phyloP scores from a whole-genome alignment of 2,329 filamentous ascomycete genomes.

The Beauveria bassiana region DNA sequence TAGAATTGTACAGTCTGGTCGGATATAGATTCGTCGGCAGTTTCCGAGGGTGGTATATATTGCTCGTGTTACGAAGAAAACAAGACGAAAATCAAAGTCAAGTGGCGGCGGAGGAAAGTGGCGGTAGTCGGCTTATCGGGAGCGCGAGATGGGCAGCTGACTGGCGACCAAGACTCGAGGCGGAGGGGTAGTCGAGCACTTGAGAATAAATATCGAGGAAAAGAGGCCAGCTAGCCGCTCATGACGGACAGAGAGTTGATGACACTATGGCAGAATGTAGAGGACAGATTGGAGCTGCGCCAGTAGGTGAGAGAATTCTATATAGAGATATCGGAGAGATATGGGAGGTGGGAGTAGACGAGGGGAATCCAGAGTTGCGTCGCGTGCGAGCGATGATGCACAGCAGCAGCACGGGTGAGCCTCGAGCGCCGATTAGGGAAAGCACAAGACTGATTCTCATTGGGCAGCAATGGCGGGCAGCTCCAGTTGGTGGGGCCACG shows the following conservation, averaged over 20 bases:
- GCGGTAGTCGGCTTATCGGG: background rate
- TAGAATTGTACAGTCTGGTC: background rate
- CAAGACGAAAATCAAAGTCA: background rate
- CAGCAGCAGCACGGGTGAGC: background rate
- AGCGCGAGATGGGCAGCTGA: slow-evolving; percentile 3
- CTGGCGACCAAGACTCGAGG: background rate
- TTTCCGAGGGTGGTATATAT: background rate
- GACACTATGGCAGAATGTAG: background rate
- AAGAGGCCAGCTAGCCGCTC: slow-evolving; percentile 1
- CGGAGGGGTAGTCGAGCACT: background rate
- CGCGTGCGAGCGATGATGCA: background rate
- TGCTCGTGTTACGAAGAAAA: background rate
- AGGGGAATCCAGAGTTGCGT: background rate
- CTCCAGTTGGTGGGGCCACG: background rate
- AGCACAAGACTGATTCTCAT: background rate
- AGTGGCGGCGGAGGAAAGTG: background rate
- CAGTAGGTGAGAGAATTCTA: background rate
- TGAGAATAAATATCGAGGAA: background rate
- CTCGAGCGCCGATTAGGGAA: slow-evolving; percentile 4
- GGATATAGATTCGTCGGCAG: background rate
- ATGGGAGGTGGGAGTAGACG: background rate
- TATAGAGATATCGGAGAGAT: background rate
- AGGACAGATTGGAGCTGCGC: background rate
- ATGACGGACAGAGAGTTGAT: background rate
- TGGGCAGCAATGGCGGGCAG: background rate